phyloP scores from a whole-genome alignment of 352 stramenopile genomes.

The Globisporangium okanoganense region DNA sequence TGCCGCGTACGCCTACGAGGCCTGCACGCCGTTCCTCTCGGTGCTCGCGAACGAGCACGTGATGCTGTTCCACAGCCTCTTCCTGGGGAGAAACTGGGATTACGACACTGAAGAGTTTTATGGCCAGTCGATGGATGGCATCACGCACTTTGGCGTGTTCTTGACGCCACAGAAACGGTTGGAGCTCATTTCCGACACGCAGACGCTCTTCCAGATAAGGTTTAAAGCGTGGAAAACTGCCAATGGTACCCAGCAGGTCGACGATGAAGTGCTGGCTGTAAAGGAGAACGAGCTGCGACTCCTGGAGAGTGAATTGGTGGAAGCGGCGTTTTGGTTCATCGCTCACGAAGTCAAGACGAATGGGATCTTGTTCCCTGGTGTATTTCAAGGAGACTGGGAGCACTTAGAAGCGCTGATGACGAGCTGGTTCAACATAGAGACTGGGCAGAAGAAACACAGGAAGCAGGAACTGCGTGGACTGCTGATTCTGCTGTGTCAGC shows the following conservation, averaged over 20 bases:
- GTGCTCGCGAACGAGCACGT: slow-evolving; percentile 68
- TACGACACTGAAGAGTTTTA: slow-evolving; percentile 40
- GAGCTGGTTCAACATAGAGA: slow-evolving; percentile 10
- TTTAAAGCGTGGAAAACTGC: slow-evolving; percentile 33
- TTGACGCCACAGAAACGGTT: slow-evolving; percentile 44
- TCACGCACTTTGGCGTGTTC: slow-evolving; percentile 36
- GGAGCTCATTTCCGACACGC: slow-evolving; percentile 42
- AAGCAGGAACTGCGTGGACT: slow-evolving; percentile 1
- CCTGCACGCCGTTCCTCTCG: slow-evolving; percentile 56
- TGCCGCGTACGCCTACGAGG: slow-evolving; percentile 63
- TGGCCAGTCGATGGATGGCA: slow-evolving; percentile 26
- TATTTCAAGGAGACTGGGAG: background rate
- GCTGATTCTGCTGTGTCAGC: slow-evolving; percentile 9
- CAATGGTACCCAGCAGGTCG: slow-evolving; percentile 15
- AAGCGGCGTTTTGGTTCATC: slow-evolving; percentile 27
- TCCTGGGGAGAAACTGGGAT: slow-evolving; percentile 30
- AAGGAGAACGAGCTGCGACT: slow-evolving; percentile 35
- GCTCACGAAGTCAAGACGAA: slow-evolving; percentile 21
- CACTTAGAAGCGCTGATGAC: slow-evolving; percentile 10
- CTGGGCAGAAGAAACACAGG: background rate
- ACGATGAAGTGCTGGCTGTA: background rate
- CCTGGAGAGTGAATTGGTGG: slow-evolving; percentile 31
- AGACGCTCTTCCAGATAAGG: slow-evolving; percentile 40
- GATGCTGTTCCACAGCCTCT: slow-evolving; percentile 47
- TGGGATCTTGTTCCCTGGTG: background rate